Conservation (phyloP, 768 basidiomycete genomes). For the Serendipita indica region DNA sequence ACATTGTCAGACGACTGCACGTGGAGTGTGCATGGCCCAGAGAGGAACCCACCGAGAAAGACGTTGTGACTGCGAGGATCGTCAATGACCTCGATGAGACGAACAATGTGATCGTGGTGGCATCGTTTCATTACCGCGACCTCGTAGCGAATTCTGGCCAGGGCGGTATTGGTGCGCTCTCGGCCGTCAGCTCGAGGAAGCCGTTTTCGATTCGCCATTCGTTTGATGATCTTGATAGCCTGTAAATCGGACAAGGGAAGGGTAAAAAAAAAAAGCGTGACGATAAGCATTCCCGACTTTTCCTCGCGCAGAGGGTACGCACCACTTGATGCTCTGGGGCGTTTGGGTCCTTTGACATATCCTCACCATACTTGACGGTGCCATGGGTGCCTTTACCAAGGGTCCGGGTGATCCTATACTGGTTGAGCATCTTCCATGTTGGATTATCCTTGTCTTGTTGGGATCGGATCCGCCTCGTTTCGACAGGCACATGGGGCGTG, state of each 20-base stretch:
- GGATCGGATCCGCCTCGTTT: slow-evolving; percentile 10
- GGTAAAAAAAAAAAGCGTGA: slow-evolving; percentile 5
- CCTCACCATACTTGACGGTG: slow-evolving; percentile 62
- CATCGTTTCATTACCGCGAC: slow-evolving; percentile 99
- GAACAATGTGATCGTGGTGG: slow-evolving; percentile 75
- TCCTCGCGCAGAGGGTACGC: slow-evolving; percentile 10
- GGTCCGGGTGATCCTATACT: slow-evolving; percentile 61
- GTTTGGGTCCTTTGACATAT: slow-evolving; percentile 25
- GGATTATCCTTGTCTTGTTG: slow-evolving; percentile 10
- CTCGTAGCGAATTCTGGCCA: slow-evolving; percentile 67
- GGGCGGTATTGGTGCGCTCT: slow-evolving; percentile 21
- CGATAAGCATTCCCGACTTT: slow-evolving; percentile 33
- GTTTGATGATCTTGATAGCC: slow-evolving; percentile 69
- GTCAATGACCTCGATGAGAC: slow-evolving; percentile 88
- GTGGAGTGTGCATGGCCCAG: neutral
- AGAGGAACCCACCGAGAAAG: slow-evolving; percentile 68
- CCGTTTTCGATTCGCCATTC: slow-evolving; percentile 56
- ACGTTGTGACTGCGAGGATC: slow-evolving; percentile 77
- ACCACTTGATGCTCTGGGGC: slow-evolving; percentile 16
- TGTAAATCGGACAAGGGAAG: slow-evolving; percentile 19
- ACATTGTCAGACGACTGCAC: neutral
- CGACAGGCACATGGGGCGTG: slow-evolving; percentile 13
- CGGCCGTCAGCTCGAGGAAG: slow-evolving; percentile 35
- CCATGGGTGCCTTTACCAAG: slow-evolving; percentile 88
- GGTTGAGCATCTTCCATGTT: slow-evolving; percentile 47